These are phyloP conservation scores for Pseudogymnoascus sp. DNA, from an alignment of 2,329 filamentous ascomycete genomes.

Conservation along the genomic window DNA sequence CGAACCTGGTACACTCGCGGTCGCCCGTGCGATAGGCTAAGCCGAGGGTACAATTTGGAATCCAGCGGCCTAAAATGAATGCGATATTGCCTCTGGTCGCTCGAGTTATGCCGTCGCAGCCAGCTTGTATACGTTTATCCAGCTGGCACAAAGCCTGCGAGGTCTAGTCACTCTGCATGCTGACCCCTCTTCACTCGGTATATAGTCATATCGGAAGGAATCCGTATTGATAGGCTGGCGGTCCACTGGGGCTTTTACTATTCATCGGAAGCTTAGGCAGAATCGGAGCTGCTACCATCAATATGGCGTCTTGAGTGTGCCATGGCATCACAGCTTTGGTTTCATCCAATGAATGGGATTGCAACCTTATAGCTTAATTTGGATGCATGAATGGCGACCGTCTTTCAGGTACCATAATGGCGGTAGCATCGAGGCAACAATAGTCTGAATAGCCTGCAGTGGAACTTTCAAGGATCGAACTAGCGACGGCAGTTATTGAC, in stretches of 20 bases:
- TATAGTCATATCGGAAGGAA: background rate
- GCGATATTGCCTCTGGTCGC: background rate
- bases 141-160: background rate
- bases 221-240: background rate
- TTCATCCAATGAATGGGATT: background rate
- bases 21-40: background rate
- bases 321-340: background rate
- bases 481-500: constrained; percentile 2
- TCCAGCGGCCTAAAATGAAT: background rate
- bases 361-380: constrained; percentile 6
- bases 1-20: background rate
- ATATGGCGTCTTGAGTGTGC: background rate
- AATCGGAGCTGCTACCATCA: background rate
- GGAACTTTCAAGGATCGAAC: background rate
- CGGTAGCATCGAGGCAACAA: background rate
- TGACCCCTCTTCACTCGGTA: background rate
- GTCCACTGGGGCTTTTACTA: background rate
- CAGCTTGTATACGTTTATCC: background rate
- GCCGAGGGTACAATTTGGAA: background rate
- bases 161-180: background rate
- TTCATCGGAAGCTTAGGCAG: background rate
- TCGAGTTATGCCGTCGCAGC: background rate
- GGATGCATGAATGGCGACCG: background rate
- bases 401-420: background rate
- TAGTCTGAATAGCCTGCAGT: background rate